A percentile compares a stretch with the other conserved stretches of the same genome.
These are phyloP conservation scores for Malassezia caprae DNA, from an alignment of 1,284 basidiomycete species.

Conservation along the genomic window DNA sequence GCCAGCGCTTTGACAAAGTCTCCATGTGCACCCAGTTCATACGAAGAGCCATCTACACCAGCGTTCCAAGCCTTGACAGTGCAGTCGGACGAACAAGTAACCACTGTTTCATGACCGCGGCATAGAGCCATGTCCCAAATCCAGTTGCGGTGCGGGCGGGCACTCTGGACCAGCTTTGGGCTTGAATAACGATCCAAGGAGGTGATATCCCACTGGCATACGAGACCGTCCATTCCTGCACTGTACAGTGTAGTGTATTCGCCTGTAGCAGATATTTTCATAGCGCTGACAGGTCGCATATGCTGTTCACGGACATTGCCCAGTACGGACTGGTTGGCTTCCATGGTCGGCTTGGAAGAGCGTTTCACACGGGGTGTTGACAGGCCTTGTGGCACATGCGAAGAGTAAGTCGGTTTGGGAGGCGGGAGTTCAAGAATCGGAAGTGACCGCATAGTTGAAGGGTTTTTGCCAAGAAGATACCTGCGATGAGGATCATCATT, in stretches of 20 bases:
- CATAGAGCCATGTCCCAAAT: constrained; percentile 87
- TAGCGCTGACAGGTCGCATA: constrained; percentile 37
- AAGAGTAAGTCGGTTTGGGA: not conserved
- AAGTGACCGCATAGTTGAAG: constrained; percentile 16
- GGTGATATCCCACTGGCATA: constrained; percentile 81
- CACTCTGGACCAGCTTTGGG: constrained; percentile 28
- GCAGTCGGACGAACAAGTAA: constrained; percentile 91
- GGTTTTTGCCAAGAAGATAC: not conserved
- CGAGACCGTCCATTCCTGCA: constrained; percentile 79
- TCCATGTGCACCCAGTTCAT: constrained; percentile 69
- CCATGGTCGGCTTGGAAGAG: not conserved
- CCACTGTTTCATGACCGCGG: constrained; percentile 83
- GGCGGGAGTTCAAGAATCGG: constrained; percentile 25
- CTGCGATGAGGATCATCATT: constrained; percentile 6
- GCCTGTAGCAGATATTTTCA: constrained; percentile 13
- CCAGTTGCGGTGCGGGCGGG: constrained; percentile 64
- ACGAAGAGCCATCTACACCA: constrained; percentile 54
- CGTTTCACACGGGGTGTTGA: not conserved
- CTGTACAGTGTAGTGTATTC: constrained; percentile 58
- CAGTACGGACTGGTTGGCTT: not conserved
- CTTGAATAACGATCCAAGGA: constrained; percentile 46
- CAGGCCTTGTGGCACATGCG: not conserved
- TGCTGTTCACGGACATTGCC: constrained; percentile 14
- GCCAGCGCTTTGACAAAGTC: constrained; percentile 77
- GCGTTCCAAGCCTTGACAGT: constrained; percentile 90